phyloP scores from a whole-genome alignment of 2,329 filamentous ascomycete species.

The Penicillium sp. region DNA sequence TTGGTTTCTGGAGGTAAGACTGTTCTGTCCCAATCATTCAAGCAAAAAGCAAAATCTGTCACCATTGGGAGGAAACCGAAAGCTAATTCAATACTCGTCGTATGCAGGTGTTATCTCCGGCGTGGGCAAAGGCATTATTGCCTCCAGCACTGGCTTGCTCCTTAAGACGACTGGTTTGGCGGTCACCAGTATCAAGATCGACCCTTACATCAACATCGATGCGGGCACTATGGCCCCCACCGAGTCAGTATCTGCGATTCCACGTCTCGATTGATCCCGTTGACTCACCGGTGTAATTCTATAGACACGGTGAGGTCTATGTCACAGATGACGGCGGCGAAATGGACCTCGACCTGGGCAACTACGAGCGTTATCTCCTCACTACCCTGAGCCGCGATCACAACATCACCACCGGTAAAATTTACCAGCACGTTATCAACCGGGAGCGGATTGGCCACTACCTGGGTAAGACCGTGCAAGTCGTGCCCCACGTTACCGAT shows the following conservation, averaged over 20 bases:
- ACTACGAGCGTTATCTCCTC: slow-evolving; percentile 79
- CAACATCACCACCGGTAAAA: slow-evolving; percentile 97
- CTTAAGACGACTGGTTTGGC: slow-evolving; percentile 30
- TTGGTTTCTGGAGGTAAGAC: slow-evolving; percentile 72
- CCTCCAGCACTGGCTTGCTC: slow-evolving; percentile 46
- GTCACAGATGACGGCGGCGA: slow-evolving; percentile 83
- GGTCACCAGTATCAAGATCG: slow-evolving; percentile 41
- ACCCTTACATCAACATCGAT: slow-evolving; percentile 75
- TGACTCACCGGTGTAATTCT: not conserved
- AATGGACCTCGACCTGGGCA: slow-evolving; percentile 72
- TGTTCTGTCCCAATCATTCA: not conserved
- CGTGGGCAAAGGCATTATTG: slow-evolving; percentile 63
- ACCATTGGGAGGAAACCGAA: not conserved
- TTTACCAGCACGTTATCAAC: slow-evolving; percentile 86
- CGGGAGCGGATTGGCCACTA: slow-evolving; percentile 73
- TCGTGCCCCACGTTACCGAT: slow-evolving; percentile 89
- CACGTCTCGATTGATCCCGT: not conserved
- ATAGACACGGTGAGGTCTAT: slow-evolving; percentile 82
- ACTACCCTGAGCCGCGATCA: slow-evolving; percentile 80
- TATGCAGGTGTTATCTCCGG: slow-evolving; percentile 49
- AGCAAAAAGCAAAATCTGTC: not conserved
- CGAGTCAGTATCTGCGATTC: slow-evolving; percentile 19
- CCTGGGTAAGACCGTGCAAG: slow-evolving; percentile 83
- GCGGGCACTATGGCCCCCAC: slow-evolving; percentile 62
- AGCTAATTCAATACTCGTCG: slow-evolving; percentile 1